A percentile compares a stretch with the other conserved stretches of the same genome.
Evolutionary conservation across 202 grass and related monocot genomes (phyloP).

Genomic region (Brachypodium distachyon): DNA sequence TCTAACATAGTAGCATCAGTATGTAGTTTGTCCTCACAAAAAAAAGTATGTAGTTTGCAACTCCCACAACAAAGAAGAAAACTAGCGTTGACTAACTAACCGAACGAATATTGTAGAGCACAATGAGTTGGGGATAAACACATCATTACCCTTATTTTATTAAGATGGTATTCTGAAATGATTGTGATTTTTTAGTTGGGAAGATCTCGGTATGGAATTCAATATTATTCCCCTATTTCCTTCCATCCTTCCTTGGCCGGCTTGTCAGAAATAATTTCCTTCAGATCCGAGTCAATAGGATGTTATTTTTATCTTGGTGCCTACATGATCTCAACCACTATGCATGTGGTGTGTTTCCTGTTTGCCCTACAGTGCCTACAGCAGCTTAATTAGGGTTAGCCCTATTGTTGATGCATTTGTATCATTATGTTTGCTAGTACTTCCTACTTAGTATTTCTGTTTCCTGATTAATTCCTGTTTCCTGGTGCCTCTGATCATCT

Average conservation of each 20-base stretch:
- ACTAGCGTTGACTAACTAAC: neutral
- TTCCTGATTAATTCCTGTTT: no score
- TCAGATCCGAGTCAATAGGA: no score
- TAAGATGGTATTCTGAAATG: slow-evolving; percentile 12
- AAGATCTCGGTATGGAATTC: neutral
- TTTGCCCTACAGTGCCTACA: slow-evolving; percentile 4
- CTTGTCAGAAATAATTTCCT: neutral
- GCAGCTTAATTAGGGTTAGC: neutral
- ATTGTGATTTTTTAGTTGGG: slow-evolving; percentile 40
- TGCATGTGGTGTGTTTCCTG: slow-evolving; percentile 49
- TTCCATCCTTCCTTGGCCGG: neutral
- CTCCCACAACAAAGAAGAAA: neutral
- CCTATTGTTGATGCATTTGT: slow-evolving; percentile 12
- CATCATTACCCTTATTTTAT: slow-evolving; percentile 7
- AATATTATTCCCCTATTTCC: slow-evolving; percentile 20
- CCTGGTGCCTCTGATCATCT: neutral
- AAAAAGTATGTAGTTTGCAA: slow-evolving; percentile 17
- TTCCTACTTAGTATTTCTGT: neutral
- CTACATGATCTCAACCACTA: neutral
- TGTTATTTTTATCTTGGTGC: slow-evolving; percentile 8
- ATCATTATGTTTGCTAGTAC: neutral
- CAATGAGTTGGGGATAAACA: neutral
- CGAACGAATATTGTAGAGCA: neutral
- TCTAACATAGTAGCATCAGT: neutral
- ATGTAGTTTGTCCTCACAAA: no score